Conservation (phyloP, 2,329 filamentous ascomycete species). For the Conoideocrella luteorostrata region DNA sequence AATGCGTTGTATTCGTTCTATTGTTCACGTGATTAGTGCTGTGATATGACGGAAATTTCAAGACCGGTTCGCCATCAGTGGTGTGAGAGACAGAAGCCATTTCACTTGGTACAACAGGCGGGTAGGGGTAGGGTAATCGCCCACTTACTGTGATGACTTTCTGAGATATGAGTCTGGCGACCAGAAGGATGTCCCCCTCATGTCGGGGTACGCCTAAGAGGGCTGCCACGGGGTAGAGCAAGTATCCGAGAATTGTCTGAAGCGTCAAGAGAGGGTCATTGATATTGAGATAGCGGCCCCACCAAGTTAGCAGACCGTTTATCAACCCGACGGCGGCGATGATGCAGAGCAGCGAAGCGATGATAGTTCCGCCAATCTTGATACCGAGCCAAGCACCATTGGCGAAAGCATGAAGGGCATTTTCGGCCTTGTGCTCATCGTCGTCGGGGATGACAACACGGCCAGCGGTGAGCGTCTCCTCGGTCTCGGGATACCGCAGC, state of each 20-base stretch:
- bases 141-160: slow-evolving; percentile 67
- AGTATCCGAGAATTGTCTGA: slow-evolving; percentile 68
- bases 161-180: slow-evolving; percentile 71
- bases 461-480: slow-evolving; percentile 78
- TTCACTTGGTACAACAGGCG: slow-evolving; percentile 3
- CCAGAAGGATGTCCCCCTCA: slow-evolving; percentile 59
- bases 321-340: slow-evolving; percentile 68
- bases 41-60: no score
- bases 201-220: slow-evolving; percentile 69
- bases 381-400: slow-evolving; percentile 81
- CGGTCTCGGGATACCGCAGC: slow-evolving; percentile 80
- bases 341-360: slow-evolving; percentile 74
- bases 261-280: slow-evolving; percentile 61
- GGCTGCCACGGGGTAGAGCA: slow-evolving; percentile 73
- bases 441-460: slow-evolving; percentile 76
- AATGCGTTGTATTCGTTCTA: slow-evolving; percentile 77
- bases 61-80: no score
- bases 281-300: slow-evolving; percentile 72
- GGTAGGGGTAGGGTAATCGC: neutral
- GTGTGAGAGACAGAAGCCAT: no score
- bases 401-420: slow-evolving; percentile 77
- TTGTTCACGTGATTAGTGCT: neutral
- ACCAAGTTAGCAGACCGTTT: slow-evolving; percentile 77
- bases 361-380: slow-evolving; percentile 80
- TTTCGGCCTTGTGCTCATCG: slow-evolving; percentile 67